Percentiles rank a stretch among this genome's conserved stretches.
These are phyloP conservation scores for Sclerotinia subarctica DNA, from an alignment of 2,329 filamentous ascomycete genomes.

Conservation along the genomic window DNA sequence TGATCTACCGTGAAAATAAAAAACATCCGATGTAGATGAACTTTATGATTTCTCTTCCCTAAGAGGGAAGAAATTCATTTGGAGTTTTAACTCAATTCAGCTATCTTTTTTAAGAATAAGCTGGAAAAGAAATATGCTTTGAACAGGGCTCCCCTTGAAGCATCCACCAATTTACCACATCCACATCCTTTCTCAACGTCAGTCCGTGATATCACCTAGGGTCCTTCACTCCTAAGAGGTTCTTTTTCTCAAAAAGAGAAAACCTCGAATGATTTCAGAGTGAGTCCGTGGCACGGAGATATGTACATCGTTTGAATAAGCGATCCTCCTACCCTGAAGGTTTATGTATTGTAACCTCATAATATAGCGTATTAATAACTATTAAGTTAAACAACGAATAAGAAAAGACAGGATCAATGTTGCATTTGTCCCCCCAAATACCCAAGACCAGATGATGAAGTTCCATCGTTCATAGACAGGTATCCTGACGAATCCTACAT, in stretches of 20 bases:
- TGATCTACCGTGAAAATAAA: slow-evolving; percentile 11
- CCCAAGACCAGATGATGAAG: neutral
- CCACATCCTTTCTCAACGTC: slow-evolving; percentile 11
- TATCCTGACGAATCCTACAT: neutral
- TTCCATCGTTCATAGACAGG: neutral
- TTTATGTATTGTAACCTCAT: neutral
- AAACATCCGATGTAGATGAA: neutral
- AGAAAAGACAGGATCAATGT: neutral
- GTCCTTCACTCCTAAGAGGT: neutral
- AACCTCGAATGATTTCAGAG: neutral
- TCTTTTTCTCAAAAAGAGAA: neutral
- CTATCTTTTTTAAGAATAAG: slow-evolving; percentile 3
- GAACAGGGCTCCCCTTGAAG: neutral
- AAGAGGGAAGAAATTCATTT: neutral
- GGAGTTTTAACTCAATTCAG: slow-evolving; percentile 12
- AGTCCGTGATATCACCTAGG: neutral
- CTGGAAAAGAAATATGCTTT: neutral
- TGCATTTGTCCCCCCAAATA: slow-evolving; percentile 2
- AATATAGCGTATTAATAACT: slow-evolving; percentile 3
- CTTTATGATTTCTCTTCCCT: neutral
- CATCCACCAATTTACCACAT: neutral
- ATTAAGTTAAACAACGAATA: neutral
- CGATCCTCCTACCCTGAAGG: neutral
- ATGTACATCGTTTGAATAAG: neutral
- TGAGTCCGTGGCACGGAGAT: slow-evolving; percentile 8